Evolutionary conservation across 768 basidiomycete species (phyloP), one percentile per base, ranked within the genome.

Genomic region (Hygrocybe coccinea): DNA sequence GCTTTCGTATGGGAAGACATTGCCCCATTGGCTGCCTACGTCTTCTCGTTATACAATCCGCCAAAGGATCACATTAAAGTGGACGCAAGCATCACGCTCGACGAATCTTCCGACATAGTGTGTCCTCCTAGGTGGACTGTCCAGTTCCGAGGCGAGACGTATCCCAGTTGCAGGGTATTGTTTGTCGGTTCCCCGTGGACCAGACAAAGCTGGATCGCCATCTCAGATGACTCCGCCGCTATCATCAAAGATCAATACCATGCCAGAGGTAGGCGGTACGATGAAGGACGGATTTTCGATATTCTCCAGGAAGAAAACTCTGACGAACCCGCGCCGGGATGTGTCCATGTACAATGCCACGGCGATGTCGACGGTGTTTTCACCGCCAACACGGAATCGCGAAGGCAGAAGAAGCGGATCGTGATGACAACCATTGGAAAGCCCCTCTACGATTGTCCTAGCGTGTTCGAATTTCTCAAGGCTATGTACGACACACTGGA

Each of bases 401-500:
- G 34, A 35, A 49, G 56, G 22, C 33, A 44, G 29, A 56, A 56
- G 35, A 51, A 25, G 10, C 25, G 56, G 36, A 29, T 56, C 21
- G 39, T 56, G 15, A 52, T 56, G 56, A 43, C 49, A 22, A 56
- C 50, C 17, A 12, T 43, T 29, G 56, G 56, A 24, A 19, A 10
- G 19, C 55, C 37, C 11, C 24, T 56, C 47, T 41, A 49, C 14
- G 37, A 50, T 35, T 51, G 55, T 50, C 34, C 34, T 1, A 50
- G 21, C 35, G 48, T 56, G 46, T 41, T 49, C 15, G 33, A 50
- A 38, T 56, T 56, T 41, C 37, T 56, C 7, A 56, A 52, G 34
- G 34, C 22, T 8, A 52, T 57, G 51, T 57, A 57, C 44, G 56
- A 57, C 34, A 33, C 51, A 33, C 51, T 57, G 25, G 56, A 57